Percentiles rank a stretch among this genome's conserved stretches.
phyloP scores from a whole-genome alignment of 768 basidiomycete genomes.

The Phylloporus arenicola region DNA sequence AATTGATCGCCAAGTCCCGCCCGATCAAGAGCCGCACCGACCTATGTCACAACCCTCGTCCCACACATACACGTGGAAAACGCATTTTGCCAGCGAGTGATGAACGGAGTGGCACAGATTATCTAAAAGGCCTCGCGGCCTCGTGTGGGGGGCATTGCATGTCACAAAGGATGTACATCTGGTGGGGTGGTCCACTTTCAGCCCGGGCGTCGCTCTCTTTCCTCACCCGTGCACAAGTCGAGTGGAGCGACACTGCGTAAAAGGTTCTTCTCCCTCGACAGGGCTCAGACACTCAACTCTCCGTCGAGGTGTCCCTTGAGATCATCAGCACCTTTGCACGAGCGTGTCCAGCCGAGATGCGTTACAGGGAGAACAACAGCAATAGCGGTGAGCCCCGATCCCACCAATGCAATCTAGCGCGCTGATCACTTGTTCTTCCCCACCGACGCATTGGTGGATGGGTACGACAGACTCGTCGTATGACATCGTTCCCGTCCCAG shows the following conservation, averaged over 20 bases:
- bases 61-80: slow-evolving; percentile 18
- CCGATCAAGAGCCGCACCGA: slow-evolving; percentile 12
- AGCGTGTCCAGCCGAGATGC: slow-evolving; percentile 12
- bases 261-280: not conserved
- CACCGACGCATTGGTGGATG: not conserved
- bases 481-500: slow-evolving; percentile 24
- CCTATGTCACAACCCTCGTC: slow-evolving; percentile 7
- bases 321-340: not conserved
- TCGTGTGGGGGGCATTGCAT: slow-evolving; percentile 23
- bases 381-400: slow-evolving; percentile 25
- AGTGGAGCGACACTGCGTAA: not conserved
- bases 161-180: slow-evolving; percentile 11
- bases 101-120: slow-evolving; percentile 16
- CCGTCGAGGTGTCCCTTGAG: not conserved
- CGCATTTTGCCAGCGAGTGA: slow-evolving; percentile 16
- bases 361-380: slow-evolving; percentile 20
- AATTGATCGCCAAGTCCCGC: not conserved
- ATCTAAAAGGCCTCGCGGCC: slow-evolving; percentile 25
- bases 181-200: slow-evolving; percentile 4
- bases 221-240: not conserved
- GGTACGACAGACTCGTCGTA: slow-evolving; percentile 28
- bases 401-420: not conserved
- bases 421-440: slow-evolving; percentile 5
- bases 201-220: not conserved
- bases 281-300: not conserved